phyloP scores from a whole-genome alignment of 139 green algal species.

The Chlorella sp. region DNA sequence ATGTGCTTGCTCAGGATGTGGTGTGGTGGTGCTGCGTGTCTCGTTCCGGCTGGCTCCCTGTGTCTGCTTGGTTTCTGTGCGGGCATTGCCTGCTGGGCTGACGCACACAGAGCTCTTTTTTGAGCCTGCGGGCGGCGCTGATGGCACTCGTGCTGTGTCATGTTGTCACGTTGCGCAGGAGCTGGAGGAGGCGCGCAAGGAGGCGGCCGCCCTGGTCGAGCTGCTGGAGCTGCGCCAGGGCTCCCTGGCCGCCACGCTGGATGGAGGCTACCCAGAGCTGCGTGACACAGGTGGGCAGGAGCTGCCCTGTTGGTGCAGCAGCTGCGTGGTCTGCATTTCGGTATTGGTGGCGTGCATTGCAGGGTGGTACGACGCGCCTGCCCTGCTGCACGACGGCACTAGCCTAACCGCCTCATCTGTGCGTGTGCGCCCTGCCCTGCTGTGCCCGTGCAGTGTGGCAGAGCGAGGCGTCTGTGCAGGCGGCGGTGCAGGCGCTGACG shows the following conservation, averaged over 20 bases:
- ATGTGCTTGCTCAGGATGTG: too few relatives aligned
- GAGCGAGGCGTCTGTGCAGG: conserved; percentile 62
- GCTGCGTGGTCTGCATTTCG: too few relatives aligned
- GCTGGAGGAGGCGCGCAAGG: conserved; percentile 51
- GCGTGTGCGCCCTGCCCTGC: too few relatives aligned
- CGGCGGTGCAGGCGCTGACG: conserved; percentile 77
- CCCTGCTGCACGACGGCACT: too few relatives aligned
- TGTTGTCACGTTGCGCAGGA: too few relatives aligned
- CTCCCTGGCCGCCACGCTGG: conserved; percentile 54
- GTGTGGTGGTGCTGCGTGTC: neutral
- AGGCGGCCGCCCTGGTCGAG: conserved; percentile 66
- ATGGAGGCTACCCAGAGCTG: conserved; percentile 77
- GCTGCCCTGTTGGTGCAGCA: too few relatives aligned
- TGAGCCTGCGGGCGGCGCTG: too few relatives aligned
- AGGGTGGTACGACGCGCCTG: too few relatives aligned
- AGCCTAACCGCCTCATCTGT: too few relatives aligned
- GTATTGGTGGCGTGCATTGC: too few relatives aligned
- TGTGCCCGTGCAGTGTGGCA: conserved; percentile 62
- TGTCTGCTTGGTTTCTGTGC: conserved; percentile 63
- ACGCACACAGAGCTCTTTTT: too few relatives aligned
- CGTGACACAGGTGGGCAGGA: conserved; percentile 32
- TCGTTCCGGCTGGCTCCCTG: conserved; percentile 46
- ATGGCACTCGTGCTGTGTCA: too few relatives aligned
- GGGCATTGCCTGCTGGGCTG: neutral
- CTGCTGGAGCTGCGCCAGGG: conserved; percentile 69